Base-by-base conservation (phyloP, 768 basidiomycete genomes). In the Coprinellus micaceus region DNA sequence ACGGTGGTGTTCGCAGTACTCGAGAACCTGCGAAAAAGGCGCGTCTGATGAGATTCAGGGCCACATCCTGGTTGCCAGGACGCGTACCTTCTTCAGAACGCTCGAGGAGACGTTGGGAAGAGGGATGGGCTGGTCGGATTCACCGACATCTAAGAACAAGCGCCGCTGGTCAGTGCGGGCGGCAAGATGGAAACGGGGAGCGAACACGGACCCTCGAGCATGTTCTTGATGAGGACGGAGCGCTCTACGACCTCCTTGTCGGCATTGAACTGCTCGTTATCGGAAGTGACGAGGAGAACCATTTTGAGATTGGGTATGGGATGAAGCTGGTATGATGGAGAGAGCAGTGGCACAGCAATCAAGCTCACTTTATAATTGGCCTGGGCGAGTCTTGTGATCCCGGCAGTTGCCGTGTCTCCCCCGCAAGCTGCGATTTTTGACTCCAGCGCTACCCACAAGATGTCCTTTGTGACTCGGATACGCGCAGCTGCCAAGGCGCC, bases 1-100 rank as follows among this genome's bases (percentile, higher is more conserved):
- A 64, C 92, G 89, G 75, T 99, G 97, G 74, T 98, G 95, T 67
- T 98, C 95, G 82, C 97, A 98, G 81, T 97, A 99, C 70, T 99
- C 96, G 28, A 99, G 80, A 58, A 98, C 95, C 93, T 99, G 56
- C 21, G 39, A 63, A 21, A 61, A 60, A 45, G 37, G 39, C 7
- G 39, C 17, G 52, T 17, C n/a, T 21, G 10, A 17, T 43, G 15
- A 43, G 40, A 6, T 22, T 10, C 28, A 12, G 21, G 21, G 26
- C 22, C 25, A 39, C 17, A 39, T 22, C 39, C 4, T 22, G 37
- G 22, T 40, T 11, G 4, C 25, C 13, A n/a, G 11, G 30, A n/a
- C n/a, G 63, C 72, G 52, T 44, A 88, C 94, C 88, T 96, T 96
- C 78, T 92, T 94, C 73, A 96, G 73, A 10, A 96, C 94, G 62